Base-by-base conservation (phyloP, 1,139 yeast genomes). In the Spencermartinsiella ligniputridi region DNA sequence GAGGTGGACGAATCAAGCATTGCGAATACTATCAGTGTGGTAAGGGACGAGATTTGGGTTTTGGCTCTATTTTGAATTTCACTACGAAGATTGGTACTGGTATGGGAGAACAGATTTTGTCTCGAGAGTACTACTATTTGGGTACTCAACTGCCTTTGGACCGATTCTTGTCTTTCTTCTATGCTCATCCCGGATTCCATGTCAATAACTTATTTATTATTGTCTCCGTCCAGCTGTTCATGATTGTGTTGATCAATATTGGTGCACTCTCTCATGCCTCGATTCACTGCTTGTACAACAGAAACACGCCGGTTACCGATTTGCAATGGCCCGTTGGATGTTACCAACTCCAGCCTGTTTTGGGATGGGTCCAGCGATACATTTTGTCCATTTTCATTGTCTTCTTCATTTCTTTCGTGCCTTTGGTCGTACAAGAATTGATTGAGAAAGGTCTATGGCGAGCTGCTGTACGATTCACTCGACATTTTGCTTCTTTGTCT, bases 171-270 rank as follows among this genome's bases (percentile, higher is more conserved):
- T 82, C 96, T 0, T 88, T 88, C 58, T 88, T 84, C 61, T 88
- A 87, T 66, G 96, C 96, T 0, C 96, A 88, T 58, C 88, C 95
- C 0, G 96, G 96, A 0, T 88, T 88, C 60, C 96, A 88, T 59
- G 69, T 88, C 52, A 88, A 88, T 60, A 88, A 88, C 56, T 70
- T 85, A 35, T 83, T 87, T 54, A 87, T 88, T 44, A 79, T 85
- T 51, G 62, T 87, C 3, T 85, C 96, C 0, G 74, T 87, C 3
- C 83, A 84, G 52, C 60, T 85, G 47, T 83, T 88, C 54, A 74
- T 86, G 74, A 58, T 84, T 35, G 78, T 85, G 1, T 65, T 84
- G 47, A 67, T 85, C 2, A 83, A 83, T 60, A 61, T 88, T 42
- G 89, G 92, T 0, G 74, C 90, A 0, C 64, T 88, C 51, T 48